Evolutionary conservation across 106 monocot species (phyloP).

Genomic region (Phalaenopsis aphrodite): DNA sequence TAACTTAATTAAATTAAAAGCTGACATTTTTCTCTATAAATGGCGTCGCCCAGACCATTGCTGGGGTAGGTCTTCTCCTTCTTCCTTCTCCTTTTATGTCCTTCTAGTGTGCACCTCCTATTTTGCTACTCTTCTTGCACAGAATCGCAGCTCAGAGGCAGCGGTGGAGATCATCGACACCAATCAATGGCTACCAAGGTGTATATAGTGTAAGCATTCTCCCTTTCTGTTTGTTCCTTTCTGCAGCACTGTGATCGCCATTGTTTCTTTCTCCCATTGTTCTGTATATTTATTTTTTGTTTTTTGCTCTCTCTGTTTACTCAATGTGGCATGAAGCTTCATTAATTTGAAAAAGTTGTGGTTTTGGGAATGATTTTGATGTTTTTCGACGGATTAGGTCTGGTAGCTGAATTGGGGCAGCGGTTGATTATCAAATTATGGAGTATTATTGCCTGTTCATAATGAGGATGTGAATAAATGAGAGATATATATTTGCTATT

Average conservation of each 20-base stretch:
- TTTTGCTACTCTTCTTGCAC: neutral
- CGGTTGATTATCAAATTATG: neutral
- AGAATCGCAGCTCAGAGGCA: neutral
- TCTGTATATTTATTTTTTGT: no score
- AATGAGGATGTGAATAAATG: neutral
- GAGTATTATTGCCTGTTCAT: neutral
- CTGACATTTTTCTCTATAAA: neutral
- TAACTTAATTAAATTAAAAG: no score
- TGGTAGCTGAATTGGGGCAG: neutral
- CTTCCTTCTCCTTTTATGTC: neutral
- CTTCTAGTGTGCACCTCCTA: neutral
- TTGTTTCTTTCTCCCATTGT: neutral
- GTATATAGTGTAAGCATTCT: constrained; percentile 1
- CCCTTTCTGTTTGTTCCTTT: neutral
- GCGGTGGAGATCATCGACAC: neutral
- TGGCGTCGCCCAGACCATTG: neutral
- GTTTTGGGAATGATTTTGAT: neutral
- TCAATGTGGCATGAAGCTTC: neutral
- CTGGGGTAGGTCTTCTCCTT: neutral
- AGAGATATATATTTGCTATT: neutral
- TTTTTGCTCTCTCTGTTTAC: neutral
- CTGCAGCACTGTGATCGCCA: neutral
- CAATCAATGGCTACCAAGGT: neutral
- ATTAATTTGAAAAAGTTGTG: neutral
- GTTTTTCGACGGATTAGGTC: neutral